Percentiles rank a stretch among this genome's conserved stretches.
These are phyloP conservation scores for Gilbertella persicaria DNA, from an alignment of 371 early-diverging fungal genomes.

Conservation along the genomic window DNA sequence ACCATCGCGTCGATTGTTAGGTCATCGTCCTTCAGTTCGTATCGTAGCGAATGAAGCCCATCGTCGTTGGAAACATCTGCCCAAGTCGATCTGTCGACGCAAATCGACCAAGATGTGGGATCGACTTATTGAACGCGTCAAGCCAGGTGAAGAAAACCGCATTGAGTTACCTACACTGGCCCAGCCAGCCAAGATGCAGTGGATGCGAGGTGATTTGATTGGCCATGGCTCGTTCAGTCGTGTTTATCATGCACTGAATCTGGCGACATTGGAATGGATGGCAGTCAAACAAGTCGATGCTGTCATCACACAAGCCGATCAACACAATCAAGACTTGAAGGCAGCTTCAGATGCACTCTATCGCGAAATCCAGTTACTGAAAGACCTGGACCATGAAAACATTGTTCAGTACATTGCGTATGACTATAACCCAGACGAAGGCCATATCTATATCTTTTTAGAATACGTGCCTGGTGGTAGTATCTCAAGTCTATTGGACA, in stretches of 20 bases:
- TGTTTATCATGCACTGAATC: slow-evolving; percentile 92
- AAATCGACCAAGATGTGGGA: slow-evolving; percentile 68
- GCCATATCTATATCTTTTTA: slow-evolving; percentile 85
- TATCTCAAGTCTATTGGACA: slow-evolving; percentile 75
- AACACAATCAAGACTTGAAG: slow-evolving; percentile 25
- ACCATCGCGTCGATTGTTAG: slow-evolving; percentile 12
- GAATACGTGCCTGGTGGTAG: slow-evolving; percentile 98
- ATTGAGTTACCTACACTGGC: slow-evolving; percentile 9
- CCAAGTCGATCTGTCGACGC: slow-evolving; percentile 33
- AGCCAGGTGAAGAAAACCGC: slow-evolving; percentile 37
- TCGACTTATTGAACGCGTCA: slow-evolving; percentile 49
- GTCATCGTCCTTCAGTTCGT: slow-evolving; percentile 57
- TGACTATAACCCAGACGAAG: slow-evolving; percentile 50
- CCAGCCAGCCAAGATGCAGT: slow-evolving; percentile 43
- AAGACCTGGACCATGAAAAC: slow-evolving; percentile 82
- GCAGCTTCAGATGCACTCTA: slow-evolving; percentile 31
- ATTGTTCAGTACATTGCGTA: slow-evolving; percentile 90
- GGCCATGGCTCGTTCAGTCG: slow-evolving; percentile 97
- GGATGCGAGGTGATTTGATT: slow-evolving; percentile 90
- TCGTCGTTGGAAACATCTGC: slow-evolving; percentile 26
- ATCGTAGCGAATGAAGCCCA: slow-evolving; percentile 60
- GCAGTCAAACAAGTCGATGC: slow-evolving; percentile 96
- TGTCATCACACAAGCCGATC: slow-evolving; percentile 52
- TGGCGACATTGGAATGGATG: slow-evolving; percentile 84
- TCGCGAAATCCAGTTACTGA: slow-evolving; percentile 30